phyloP scores from a whole-genome alignment of 768 basidiomycete species.

The Mycena galopus region DNA sequence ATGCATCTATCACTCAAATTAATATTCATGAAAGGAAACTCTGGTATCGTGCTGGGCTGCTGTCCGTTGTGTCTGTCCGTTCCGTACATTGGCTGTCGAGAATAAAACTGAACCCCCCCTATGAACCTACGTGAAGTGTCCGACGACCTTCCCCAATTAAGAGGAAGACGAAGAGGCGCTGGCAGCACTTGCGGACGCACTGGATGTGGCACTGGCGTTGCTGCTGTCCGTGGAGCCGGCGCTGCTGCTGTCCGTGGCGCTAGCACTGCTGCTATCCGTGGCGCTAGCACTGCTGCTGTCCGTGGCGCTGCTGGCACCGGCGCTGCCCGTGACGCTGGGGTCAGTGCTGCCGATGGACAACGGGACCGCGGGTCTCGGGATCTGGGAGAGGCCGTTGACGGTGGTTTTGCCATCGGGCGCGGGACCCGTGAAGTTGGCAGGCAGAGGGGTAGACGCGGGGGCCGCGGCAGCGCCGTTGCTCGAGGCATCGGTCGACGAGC shows the following conservation, averaged over 20 bases:
- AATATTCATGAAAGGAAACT: constrained; percentile 21
- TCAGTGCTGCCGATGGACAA: background rate
- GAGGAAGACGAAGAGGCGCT: constrained; percentile 6
- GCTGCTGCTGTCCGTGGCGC: constrained; percentile 18
- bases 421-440: constrained; percentile 58
- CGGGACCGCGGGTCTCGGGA: constrained; percentile 28
- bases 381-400: constrained; percentile 60
- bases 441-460: constrained; percentile 42
- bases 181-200: constrained; percentile 5
- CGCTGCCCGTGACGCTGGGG: constrained; percentile 36
- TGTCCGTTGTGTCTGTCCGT: constrained; percentile 11
- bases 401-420: constrained; percentile 56
- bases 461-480: constrained; percentile 39
- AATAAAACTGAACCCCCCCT: constrained; percentile 20
- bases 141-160: background rate
- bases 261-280: background rate
- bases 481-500: constrained; percentile 37
- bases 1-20: constrained; percentile 39
- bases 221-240: background rate
- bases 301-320: background rate
- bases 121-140: constrained; percentile 27
- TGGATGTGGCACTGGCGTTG: constrained; percentile 11
- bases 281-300: background rate
- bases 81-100: constrained; percentile 14
- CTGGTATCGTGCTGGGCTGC: constrained; percentile 28